phyloP scores from a whole-genome alignment of 768 basidiomycete genomes.

The Naganishia vaughanmartiniae region DNA sequence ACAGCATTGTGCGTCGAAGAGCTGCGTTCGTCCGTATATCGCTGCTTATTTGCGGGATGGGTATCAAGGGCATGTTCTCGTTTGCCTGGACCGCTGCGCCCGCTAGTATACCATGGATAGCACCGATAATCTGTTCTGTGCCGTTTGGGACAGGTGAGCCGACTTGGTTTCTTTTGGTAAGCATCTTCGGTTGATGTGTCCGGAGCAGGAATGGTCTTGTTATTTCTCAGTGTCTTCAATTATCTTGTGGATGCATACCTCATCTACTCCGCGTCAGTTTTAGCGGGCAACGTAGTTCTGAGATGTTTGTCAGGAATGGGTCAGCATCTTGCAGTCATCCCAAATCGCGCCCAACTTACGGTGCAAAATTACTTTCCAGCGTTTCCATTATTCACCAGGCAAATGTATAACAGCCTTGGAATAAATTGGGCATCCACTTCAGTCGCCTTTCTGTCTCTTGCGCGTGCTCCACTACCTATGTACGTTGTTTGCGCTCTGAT shows the following conservation, averaged over 20 bases:
- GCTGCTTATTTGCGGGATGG: neutral
- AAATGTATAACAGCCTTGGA: slow-evolving; percentile 55
- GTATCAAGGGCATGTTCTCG: slow-evolving; percentile 62
- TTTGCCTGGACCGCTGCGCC: slow-evolving; percentile 67
- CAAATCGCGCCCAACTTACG: neutral
- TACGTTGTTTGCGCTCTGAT: neutral
- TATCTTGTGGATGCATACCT: slow-evolving; percentile 43
- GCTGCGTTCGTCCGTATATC: too few species aligned
- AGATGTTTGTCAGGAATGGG: slow-evolving; percentile 62
- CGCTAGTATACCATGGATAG: slow-evolving; percentile 65
- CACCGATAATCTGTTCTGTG: slow-evolving; percentile 60
- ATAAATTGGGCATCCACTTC: slow-evolving; percentile 38
- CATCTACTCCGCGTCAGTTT: slow-evolving; percentile 44
- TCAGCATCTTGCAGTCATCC: neutral
- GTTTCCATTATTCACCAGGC: slow-evolving; percentile 72
- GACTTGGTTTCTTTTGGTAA: too few species aligned
- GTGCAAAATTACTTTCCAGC: slow-evolving; percentile 54
- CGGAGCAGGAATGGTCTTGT: slow-evolving; percentile 29
- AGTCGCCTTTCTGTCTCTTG: slow-evolving; percentile 39
- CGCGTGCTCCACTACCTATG: slow-evolving; percentile 40
- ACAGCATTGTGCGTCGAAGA: neutral
- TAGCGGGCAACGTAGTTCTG: slow-evolving; percentile 64
- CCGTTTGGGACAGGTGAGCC: slow-evolving; percentile 50
- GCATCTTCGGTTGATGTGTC: neutral
- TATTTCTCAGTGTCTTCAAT: neutral